Conservation (phyloP, 2,329 filamentous ascomycete species). For the Pyrenophora tritici-repentis region DNA sequence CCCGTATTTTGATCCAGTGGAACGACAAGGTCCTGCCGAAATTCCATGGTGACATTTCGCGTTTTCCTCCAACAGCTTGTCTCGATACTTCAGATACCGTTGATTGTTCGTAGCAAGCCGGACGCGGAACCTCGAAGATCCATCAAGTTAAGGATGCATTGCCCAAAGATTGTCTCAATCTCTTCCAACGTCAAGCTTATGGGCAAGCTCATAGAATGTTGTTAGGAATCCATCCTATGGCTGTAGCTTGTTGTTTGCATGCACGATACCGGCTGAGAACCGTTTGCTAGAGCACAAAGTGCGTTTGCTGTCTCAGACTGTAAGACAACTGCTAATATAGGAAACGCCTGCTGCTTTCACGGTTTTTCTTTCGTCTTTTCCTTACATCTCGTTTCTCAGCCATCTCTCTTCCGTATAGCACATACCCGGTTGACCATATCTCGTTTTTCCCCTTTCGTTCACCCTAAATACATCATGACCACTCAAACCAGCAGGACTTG, state of each 20-base stretch:
- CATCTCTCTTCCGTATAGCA: slow-evolving; percentile 2
- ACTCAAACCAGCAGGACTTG: not conserved
- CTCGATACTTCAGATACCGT: too few relatives aligned
- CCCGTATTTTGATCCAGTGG: too few relatives aligned
- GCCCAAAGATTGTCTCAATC: too few relatives aligned
- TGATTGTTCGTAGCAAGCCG: too few relatives aligned
- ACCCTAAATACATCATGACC: slow-evolving; percentile 13
- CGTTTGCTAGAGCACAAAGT: slow-evolving; percentile 8
- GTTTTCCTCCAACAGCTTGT: too few relatives aligned
- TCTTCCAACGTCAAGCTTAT: too few relatives aligned
- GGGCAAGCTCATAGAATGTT: not conserved
- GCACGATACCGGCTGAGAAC: not conserved
- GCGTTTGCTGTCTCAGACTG: slow-evolving; percentile 21
- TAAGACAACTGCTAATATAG: slow-evolving; percentile 5
- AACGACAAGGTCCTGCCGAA: too few relatives aligned
- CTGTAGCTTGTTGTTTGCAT: not conserved
- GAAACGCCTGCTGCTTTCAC: not conserved
- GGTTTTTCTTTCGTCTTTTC: not conserved
- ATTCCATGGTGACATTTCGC: too few relatives aligned
- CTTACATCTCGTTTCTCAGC: not conserved
- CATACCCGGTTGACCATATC: not conserved
- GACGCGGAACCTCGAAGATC: too few relatives aligned
- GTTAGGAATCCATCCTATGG: not conserved
- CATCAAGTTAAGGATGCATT: not conserved
- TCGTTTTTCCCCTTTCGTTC: not conserved